Conservation (phyloP, 2,329 filamentous ascomycete species). For the Stagonosporopsis cucurbitacearum region DNA sequence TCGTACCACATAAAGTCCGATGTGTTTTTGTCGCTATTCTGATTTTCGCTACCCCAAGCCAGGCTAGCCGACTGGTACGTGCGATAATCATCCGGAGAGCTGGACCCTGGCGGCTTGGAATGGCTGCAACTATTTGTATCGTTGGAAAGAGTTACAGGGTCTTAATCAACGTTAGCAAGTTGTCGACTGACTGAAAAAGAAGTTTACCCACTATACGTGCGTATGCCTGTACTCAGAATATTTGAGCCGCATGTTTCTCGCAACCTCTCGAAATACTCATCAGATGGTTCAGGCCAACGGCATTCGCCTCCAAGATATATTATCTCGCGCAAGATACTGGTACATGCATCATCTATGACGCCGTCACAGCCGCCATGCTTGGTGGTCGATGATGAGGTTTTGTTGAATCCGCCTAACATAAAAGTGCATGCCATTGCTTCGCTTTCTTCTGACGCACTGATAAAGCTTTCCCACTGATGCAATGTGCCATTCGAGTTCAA, state of each 20-base stretch:
- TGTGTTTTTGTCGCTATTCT: neutral
- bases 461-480: neutral
- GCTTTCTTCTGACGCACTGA: conserved; percentile 3
- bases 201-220: neutral
- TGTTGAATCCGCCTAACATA: conserved; percentile 11
- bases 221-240: neutral
- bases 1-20: conserved; percentile 9
- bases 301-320: neutral
- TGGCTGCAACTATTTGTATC: neutral
- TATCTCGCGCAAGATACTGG: neutral
- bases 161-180: neutral
- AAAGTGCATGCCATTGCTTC: conserved; percentile 4
- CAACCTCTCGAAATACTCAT: neutral
- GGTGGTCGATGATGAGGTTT: neutral
- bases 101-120: neutral
- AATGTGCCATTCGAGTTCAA: neutral
- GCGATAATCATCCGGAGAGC: neutral
- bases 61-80: neutral
- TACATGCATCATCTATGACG: conserved; percentile 4
- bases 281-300: neutral
- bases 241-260: neutral
- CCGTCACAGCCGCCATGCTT: conserved; percentile 10
- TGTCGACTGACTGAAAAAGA: neutral
- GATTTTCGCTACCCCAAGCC: neutral
- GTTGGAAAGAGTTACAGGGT: neutral